phyloP scores from a whole-genome alignment of 352 stramenopile species.

The Pythium myriotylum region DNA sequence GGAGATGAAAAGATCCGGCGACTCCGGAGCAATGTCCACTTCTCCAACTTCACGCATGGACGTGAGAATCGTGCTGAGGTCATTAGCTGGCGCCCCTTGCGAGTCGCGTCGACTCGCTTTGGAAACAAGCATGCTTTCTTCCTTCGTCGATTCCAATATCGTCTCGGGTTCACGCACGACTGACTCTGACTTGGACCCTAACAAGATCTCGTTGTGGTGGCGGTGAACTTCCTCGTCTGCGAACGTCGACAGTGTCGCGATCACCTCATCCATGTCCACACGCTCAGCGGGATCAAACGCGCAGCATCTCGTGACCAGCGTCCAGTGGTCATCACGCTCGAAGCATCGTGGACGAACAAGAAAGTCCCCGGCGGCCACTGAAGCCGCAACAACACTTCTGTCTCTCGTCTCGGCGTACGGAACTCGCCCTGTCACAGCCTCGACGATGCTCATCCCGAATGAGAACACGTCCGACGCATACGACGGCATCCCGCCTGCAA shows the following conservation, averaged over 20 bases:
- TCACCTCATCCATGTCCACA: not conserved
- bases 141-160: too few relatives aligned
- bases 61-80: too few relatives aligned
- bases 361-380: slow-evolving; percentile 1
- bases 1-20: too few relatives aligned
- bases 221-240: slow-evolving; percentile 1
- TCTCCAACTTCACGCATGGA: too few relatives aligned
- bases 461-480: slow-evolving; percentile 34
- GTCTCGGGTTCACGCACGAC: too few relatives aligned
- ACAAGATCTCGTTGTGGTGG: too few relatives aligned
- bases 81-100: too few relatives aligned
- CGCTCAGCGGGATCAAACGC: not conserved
- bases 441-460: slow-evolving; percentile 38
- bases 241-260: slow-evolving; percentile 1
- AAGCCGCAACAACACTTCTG: not conserved
- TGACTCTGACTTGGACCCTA: too few relatives aligned
- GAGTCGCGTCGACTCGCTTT: too few relatives aligned
- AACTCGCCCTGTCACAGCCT: slow-evolving; percentile 23
- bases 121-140: too few relatives aligned
- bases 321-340: slow-evolving; percentile 4
- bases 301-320: not conserved
- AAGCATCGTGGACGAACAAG: not conserved
- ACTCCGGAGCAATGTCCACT: too few relatives aligned
- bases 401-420: not conserved
- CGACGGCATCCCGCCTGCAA: slow-evolving; percentile 16